Evolutionary conservation across 2,329 filamentous ascomycete species (phyloP).

Genomic region (Cryphonectria naterciae): DNA sequence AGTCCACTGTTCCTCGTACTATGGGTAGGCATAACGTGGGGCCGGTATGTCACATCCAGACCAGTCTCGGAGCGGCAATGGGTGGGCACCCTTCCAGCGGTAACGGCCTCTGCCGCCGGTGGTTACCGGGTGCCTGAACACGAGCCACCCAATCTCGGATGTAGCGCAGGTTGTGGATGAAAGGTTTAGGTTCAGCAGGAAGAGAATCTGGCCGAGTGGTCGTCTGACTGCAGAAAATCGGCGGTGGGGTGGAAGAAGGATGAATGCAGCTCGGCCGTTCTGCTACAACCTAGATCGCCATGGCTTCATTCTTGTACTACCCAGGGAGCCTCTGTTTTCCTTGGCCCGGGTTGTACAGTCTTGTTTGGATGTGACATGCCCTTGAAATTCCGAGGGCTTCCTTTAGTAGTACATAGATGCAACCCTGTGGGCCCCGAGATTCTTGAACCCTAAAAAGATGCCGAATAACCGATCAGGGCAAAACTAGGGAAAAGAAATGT

Average conservation of each 20-base stretch:
- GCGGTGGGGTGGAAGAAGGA: neutral
- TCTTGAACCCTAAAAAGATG: neutral
- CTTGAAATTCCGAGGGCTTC: neutral
- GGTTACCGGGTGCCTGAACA: slow-evolving; percentile 2
- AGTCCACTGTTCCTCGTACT: neutral
- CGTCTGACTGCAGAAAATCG: slow-evolving; percentile 4
- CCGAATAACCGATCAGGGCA: slow-evolving; percentile 1
- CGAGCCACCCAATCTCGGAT: slow-evolving; percentile 14
- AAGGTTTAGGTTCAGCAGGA: neutral
- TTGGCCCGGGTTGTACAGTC: neutral
- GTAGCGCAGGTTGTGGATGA: too few relatives aligned
- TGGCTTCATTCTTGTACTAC: neutral
- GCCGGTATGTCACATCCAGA: slow-evolving; percentile 7
- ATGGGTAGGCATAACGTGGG: neutral
- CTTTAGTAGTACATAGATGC: neutral
- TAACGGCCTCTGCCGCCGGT: neutral
- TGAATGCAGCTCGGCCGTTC: neutral
- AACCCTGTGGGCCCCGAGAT: neutral
- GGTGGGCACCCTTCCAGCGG: neutral
- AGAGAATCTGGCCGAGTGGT: neutral
- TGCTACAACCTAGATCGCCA: neutral
- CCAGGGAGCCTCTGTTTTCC: neutral
- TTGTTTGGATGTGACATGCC: too few relatives aligned
- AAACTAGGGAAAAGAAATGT: neutral
- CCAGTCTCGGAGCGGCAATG: slow-evolving; percentile 7